Conservation (phyloP, 176 grass and related monocot genomes). For the Neostapfia colusana region DNA sequence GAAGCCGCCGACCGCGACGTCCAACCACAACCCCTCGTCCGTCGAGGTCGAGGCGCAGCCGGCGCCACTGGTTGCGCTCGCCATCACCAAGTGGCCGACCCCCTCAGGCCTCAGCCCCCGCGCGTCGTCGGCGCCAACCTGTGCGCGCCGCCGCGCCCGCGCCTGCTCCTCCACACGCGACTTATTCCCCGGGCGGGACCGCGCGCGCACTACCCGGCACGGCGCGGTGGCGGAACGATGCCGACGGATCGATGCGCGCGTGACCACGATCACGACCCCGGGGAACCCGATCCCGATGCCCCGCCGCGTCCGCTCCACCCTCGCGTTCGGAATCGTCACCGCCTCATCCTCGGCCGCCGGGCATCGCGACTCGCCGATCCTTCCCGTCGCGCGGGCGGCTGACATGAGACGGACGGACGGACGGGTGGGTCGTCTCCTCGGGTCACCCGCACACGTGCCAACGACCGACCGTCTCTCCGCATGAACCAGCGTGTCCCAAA, state of each 20-base stretch:
- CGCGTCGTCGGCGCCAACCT: slow-evolving; percentile 6
- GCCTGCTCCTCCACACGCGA: neutral
- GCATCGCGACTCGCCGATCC: neutral
- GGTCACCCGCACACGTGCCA: neutral
- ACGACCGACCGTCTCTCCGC: neutral
- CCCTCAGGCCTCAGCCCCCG: neutral
- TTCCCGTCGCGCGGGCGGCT: neutral
- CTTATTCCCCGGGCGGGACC: slow-evolving; percentile 24
- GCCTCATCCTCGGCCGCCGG: neutral
- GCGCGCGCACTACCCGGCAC: neutral
- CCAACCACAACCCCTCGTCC: slow-evolving; percentile 15
- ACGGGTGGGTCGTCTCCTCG: neutral
- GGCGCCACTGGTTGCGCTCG: neutral
- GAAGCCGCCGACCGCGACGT: slow-evolving; percentile 37
- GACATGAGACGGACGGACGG: too few species aligned
- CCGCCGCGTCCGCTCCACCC: neutral
- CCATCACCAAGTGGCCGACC: neutral
- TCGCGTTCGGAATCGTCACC: neutral
- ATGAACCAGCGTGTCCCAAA: neutral
- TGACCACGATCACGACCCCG: neutral
- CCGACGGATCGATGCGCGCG: neutral
- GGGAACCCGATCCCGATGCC: slow-evolving; percentile 10
- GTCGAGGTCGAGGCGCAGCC: too few species aligned
- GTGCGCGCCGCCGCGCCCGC: neutral
- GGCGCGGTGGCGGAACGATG: neutral